A percentile compares a stretch with the other conserved stretches of the same genome.
phyloP scores from a whole-genome alignment of 441 rosid genomes.

The Erodium texanum region DNA sequence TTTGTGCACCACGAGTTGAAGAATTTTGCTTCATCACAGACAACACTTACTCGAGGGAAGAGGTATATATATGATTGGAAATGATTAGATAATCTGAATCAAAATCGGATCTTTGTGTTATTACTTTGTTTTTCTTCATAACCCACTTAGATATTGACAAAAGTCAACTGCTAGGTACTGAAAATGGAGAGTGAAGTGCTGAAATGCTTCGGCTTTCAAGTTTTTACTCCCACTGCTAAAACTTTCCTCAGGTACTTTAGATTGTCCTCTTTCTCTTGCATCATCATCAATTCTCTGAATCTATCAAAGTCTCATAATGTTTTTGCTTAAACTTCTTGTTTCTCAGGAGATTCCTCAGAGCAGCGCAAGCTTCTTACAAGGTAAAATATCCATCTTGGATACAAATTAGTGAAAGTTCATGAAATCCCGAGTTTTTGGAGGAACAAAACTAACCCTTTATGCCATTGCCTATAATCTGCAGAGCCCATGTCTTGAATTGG shows the following conservation, averaged over 20 bases:
- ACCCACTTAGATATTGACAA: not conserved
- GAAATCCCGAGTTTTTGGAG: not conserved
- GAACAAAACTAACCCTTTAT: not conserved
- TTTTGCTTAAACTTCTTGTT: slow-evolving; percentile 9
- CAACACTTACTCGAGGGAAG: slow-evolving; percentile 55
- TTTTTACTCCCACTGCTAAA: slow-evolving; percentile 69
- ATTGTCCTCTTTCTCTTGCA: slow-evolving; percentile 7
- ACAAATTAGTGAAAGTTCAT: not conserved
- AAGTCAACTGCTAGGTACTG: slow-evolving; percentile 47
- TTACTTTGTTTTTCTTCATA: not conserved
- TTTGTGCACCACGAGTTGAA: slow-evolving; percentile 56
- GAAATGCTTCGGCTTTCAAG: slow-evolving; percentile 52
- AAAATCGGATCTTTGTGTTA: too few species aligned
- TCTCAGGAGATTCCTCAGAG: slow-evolving; percentile 58
- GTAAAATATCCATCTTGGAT: slow-evolving; percentile 23
- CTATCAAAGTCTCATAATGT: not conserved
- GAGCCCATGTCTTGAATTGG: slow-evolving; percentile 49
- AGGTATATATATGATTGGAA: slow-evolving; percentile 28
- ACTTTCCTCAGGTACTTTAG: slow-evolving; percentile 64
- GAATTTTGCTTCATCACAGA: slow-evolving; percentile 72
- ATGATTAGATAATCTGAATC: not conserved
- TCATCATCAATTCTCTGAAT: not conserved
- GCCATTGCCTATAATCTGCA: slow-evolving; percentile 23
- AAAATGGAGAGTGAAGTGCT: slow-evolving; percentile 69
- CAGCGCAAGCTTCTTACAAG: slow-evolving; percentile 52